These are phyloP conservation scores for Achlya hypogyna DNA, from an alignment of 352 stramenopile species.

Conservation along the genomic window DNA sequence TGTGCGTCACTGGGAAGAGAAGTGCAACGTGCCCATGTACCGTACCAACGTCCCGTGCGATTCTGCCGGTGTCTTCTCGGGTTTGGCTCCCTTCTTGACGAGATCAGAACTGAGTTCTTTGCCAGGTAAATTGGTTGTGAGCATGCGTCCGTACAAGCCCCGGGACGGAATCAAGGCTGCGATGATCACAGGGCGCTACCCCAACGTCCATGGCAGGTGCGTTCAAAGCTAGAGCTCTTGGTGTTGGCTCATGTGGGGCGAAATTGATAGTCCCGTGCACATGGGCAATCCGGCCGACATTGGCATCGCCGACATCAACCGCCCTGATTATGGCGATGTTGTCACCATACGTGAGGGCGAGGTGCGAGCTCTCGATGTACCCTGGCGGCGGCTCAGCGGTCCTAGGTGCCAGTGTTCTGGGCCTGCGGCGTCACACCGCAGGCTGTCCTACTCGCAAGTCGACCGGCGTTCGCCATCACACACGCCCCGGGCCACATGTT, in stretches of 20 bases:
- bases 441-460: slow-evolving; percentile 41
- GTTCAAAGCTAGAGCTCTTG: neutral
- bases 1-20: slow-evolving; percentile 46
- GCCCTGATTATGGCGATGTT: slow-evolving; percentile 56
- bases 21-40: slow-evolving; percentile 78
- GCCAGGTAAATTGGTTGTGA: slow-evolving; percentile 52
- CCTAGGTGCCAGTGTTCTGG: slow-evolving; percentile 53
- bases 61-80: slow-evolving; percentile 36
- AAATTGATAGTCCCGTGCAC: slow-evolving; percentile 34
- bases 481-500: slow-evolving; percentile 77
- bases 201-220: slow-evolving; percentile 48
- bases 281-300: slow-evolving; percentile 43
- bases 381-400: neutral
- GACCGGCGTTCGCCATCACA: slow-evolving; percentile 56
- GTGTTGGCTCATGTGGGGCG: neutral
- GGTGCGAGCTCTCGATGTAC: slow-evolving; percentile 25
- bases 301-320: slow-evolving; percentile 45
- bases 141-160: slow-evolving; percentile 61
- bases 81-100: neutral
- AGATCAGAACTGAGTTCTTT: neutral
- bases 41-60: slow-evolving; percentile 45
- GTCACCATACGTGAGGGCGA: slow-evolving; percentile 48
- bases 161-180: slow-evolving; percentile 43
- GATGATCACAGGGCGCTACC: slow-evolving; percentile 50
- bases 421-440: slow-evolving; percentile 79